Percentiles rank a stretch among this genome's conserved stretches.
Conservation (phyloP, 1,284 basidiomycete genomes). For the Cutaneotrichosporon spelunceum region DNA sequence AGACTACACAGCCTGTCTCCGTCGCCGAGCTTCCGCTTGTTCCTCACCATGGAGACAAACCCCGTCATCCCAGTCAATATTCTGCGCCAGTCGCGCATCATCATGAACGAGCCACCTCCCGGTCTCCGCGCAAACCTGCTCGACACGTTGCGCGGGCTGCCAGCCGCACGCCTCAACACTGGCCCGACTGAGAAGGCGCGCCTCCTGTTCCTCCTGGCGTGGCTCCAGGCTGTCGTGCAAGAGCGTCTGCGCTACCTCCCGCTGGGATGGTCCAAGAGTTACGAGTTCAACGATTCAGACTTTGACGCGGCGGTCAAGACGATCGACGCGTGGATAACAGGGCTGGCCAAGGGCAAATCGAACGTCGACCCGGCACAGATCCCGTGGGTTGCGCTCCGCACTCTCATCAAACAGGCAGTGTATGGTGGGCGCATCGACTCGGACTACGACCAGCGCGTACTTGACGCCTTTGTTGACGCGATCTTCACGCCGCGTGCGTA, state of each 20-base stretch:
- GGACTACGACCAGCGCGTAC: slow-evolving; percentile 84
- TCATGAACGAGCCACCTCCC: slow-evolving; percentile 97
- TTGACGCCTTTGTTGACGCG: slow-evolving; percentile 85
- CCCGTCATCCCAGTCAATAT: slow-evolving; percentile 83
- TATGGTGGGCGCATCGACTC: slow-evolving; percentile 92
- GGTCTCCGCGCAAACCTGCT: slow-evolving; percentile 91
- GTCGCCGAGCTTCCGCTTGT: slow-evolving; percentile 84
- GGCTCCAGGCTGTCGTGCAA: slow-evolving; percentile 96
- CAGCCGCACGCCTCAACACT: slow-evolving; percentile 60
- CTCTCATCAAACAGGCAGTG: slow-evolving; percentile 87
- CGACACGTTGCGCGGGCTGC: slow-evolving; percentile 78
- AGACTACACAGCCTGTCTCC: slow-evolving; percentile 88
- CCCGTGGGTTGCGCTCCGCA: slow-evolving; percentile 87
- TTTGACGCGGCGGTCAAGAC: slow-evolving; percentile 87
- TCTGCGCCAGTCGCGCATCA: slow-evolving; percentile 83
- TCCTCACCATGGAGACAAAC: slow-evolving; percentile 95
- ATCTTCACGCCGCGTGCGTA: slow-evolving; percentile 83
- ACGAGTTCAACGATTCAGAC: slow-evolving; percentile 98
- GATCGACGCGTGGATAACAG: slow-evolving; percentile 81
- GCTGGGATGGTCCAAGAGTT: slow-evolving; percentile 89
- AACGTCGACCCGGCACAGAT: slow-evolving; percentile 86
- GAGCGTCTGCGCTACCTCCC: slow-evolving; percentile 92
- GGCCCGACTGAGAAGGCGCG: slow-evolving; percentile 88
- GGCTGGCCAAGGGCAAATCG: slow-evolving; percentile 75
- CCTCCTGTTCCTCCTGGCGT: slow-evolving; percentile 90